A percentile compares a stretch with the other conserved stretches of the same genome.
phyloP scores from a whole-genome alignment of 176 grass and related monocot genomes.

The Carex scoparia region DNA sequence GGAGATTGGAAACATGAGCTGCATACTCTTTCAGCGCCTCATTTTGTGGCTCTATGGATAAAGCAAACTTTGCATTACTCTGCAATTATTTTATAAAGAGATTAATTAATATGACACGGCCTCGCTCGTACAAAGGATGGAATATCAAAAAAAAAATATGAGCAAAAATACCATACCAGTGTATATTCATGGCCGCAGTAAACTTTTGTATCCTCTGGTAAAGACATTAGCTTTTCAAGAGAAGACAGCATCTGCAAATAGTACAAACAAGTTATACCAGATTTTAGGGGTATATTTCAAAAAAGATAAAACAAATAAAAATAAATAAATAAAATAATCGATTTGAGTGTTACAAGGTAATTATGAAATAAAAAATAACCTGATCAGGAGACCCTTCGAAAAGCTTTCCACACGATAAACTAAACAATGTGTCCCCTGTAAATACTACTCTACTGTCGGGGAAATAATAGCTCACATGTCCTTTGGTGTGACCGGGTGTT shows the following conservation, averaged over 20 bases:
- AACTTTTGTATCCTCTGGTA: slow-evolving; percentile 80
- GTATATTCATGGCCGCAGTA: slow-evolving; percentile 99
- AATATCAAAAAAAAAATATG: background rate
- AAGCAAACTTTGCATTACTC: slow-evolving; percentile 91
- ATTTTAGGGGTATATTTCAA: background rate
- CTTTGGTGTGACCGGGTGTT: slow-evolving; percentile 93
- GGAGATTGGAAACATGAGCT: slow-evolving; percentile 48
- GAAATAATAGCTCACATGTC: slow-evolving; percentile 90
- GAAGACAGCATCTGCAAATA: slow-evolving; percentile 79
- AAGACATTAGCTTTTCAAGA: slow-evolving; percentile 67
- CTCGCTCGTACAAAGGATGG: background rate
- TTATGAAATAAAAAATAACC: slow-evolving; percentile 37
- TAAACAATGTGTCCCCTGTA: slow-evolving; percentile 90
- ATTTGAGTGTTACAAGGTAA: background rate
- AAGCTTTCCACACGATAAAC: slow-evolving; percentile 92
- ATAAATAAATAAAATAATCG: background rate
- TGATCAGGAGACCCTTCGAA: slow-evolving; percentile 90
- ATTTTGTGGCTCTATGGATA: slow-evolving; percentile 88
- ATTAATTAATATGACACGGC: background rate
- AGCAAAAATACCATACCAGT: slow-evolving; percentile 47
- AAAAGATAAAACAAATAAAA: slow-evolving; percentile 13
- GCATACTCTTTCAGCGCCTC: slow-evolving; percentile 86
- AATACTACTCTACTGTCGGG: slow-evolving; percentile 79
- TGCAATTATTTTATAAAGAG: slow-evolving; percentile 27
- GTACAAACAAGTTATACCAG: slow-evolving; percentile 15